Evolutionary conservation across 768 basidiomycete species (phyloP).

Genomic region (Leccinum boreale): DNA sequence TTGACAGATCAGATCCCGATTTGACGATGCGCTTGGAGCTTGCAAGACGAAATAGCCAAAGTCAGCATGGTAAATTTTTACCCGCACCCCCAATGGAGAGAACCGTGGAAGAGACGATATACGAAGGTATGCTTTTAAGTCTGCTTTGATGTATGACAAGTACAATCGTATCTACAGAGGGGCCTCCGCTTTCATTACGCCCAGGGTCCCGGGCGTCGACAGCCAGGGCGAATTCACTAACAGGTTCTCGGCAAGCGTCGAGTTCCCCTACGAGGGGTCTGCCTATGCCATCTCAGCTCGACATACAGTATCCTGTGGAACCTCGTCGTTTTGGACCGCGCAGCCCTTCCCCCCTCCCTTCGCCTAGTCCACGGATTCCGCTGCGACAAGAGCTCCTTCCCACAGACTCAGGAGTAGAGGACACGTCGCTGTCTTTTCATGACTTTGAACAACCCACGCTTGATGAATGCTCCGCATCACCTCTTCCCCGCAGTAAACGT

Average conservation of each 20-base stretch:
- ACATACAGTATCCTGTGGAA: slow-evolving; percentile 50
- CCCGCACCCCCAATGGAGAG: slow-evolving; percentile 40
- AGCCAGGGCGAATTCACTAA: slow-evolving; percentile 39
- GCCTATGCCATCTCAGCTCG: slow-evolving; percentile 36
- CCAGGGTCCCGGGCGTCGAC: slow-evolving; percentile 53
- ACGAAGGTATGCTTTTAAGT: slow-evolving; percentile 56
- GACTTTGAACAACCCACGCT: slow-evolving; percentile 23
- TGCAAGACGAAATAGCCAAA: slow-evolving; percentile 80
- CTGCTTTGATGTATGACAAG: slow-evolving; percentile 3
- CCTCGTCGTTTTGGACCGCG: slow-evolving; percentile 72
- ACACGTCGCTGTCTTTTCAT: slow-evolving; percentile 35
- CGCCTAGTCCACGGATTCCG: slow-evolving; percentile 36
- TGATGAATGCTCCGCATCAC: slow-evolving; percentile 38
- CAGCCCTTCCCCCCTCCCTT: slow-evolving; percentile 66
- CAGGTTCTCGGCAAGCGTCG: slow-evolving; percentile 47
- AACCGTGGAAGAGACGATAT: slow-evolving; percentile 64
- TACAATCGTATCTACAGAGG: slow-evolving; percentile 41
- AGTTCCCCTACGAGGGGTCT: slow-evolving; percentile 34
- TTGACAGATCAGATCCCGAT: slow-evolving; percentile 73
- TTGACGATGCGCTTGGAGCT: slow-evolving; percentile 75
- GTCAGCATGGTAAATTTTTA: slow-evolving; percentile 53
- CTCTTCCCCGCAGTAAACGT: slow-evolving; percentile 69
- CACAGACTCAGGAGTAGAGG: slow-evolving; percentile 44
- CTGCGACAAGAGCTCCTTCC: slow-evolving; percentile 36
- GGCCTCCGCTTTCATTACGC: slow-evolving; percentile 51